Conservation (phyloP, 805 yeast species). For the Candida easanensis region DNA sequence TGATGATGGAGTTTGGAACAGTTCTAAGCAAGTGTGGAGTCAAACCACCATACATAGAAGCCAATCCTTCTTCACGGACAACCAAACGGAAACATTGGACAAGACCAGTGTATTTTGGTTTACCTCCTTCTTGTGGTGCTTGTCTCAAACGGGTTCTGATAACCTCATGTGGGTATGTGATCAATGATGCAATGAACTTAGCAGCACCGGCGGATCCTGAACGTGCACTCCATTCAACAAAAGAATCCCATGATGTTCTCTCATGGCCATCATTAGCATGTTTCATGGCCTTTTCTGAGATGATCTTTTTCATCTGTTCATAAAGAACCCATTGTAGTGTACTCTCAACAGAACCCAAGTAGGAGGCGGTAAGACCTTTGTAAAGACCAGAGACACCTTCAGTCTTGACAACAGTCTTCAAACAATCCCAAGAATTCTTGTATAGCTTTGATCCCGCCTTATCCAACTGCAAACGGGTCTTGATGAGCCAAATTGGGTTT, state of each 20-base stretch:
- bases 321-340: slow-evolving; percentile 95
- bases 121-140: slow-evolving; percentile 80
- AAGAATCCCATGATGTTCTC: slow-evolving; percentile 51
- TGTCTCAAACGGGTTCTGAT: slow-evolving; percentile 94
- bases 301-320: slow-evolving; percentile 84
- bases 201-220: slow-evolving; percentile 98
- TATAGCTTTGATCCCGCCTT: slow-evolving; percentile 64
- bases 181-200: slow-evolving; percentile 84
- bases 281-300: slow-evolving; percentile 49
- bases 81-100: slow-evolving; percentile 82
- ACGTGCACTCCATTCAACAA: slow-evolving; percentile 90
- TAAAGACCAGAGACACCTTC: slow-evolving; percentile 85
- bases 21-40: slow-evolving; percentile 96
- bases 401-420: slow-evolving; percentile 58
- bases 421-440: slow-evolving; percentile 83
- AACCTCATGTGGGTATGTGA: slow-evolving; percentile 97
- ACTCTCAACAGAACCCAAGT: slow-evolving; percentile 88
- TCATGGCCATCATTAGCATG: slow-evolving; percentile 31
- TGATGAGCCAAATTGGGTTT: slow-evolving; percentile 96
- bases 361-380: slow-evolving; percentile 91
- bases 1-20: slow-evolving; percentile 95
- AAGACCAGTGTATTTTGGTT: slow-evolving; percentile 85
- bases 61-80: slow-evolving; percentile 89
- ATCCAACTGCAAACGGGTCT: slow-evolving; percentile 91
- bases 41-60: slow-evolving; percentile 93